phyloP scores from a whole-genome alignment of 768 basidiomycete genomes.

The Hydnomerulius pinastri region DNA sequence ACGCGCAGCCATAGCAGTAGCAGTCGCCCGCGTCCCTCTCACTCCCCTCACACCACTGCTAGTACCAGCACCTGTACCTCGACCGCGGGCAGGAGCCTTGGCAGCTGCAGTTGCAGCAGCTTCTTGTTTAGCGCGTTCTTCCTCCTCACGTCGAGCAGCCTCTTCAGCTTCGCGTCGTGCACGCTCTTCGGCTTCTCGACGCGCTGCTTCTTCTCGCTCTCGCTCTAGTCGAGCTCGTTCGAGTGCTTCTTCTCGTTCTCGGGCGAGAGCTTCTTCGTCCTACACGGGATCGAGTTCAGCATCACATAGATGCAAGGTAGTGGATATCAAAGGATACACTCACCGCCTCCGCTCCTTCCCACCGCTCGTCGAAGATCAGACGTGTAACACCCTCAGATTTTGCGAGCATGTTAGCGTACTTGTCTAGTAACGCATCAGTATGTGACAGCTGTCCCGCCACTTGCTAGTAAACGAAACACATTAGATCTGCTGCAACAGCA shows the following conservation, averaged over 20 bases:
- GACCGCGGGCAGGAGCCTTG: conserved; percentile 36
- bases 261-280: conserved; percentile 62
- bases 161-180: conserved; percentile 33
- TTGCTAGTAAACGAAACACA: conserved; percentile 41
- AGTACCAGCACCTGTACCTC: conserved; percentile 41
- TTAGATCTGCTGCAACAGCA: background rate
- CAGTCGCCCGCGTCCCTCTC: conserved; percentile 67
- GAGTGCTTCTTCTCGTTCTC: conserved; percentile 38
- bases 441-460: conserved; percentile 67
- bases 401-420: conserved; percentile 68
- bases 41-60: conserved; percentile 70
- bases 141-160: conserved; percentile 43
- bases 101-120: conserved; percentile 36
- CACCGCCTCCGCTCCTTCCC: conserved; percentile 74
- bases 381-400: conserved; percentile 69
- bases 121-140: conserved; percentile 52
- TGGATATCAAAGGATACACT: conserved; percentile 25
- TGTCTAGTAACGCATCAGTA: conserved; percentile 73
- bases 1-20: conserved; percentile 44
- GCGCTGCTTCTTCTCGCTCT: conserved; percentile 35
- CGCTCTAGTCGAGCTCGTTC: conserved; percentile 36
- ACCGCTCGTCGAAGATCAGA: conserved; percentile 74
- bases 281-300: conserved; percentile 24
- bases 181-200: conserved; percentile 42
- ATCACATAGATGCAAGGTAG: background rate